phyloP scores from a whole-genome alignment of 2,329 filamentous ascomycete genomes.

The Gyromitra esculenta region DNA sequence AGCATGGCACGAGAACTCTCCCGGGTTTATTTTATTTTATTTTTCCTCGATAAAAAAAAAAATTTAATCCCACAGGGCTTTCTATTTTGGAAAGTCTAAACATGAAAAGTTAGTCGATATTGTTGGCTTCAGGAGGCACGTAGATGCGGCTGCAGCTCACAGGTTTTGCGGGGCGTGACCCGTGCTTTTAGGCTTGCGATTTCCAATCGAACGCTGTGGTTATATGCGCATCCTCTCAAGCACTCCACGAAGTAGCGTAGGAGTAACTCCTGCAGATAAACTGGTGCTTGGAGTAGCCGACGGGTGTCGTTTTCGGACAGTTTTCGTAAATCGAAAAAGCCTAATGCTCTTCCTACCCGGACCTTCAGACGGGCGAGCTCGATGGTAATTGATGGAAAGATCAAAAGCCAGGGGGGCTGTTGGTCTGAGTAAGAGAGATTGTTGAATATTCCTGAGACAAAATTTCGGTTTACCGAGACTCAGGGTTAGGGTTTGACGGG shows the following conservation, averaged over 20 bases:
- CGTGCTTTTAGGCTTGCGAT: conserved; percentile 20
- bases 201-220: conserved; percentile 21
- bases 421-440: no score
- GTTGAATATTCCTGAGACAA: no score
- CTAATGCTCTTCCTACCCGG: no score
- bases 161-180: conserved; percentile 6
- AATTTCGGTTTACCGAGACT: no score
- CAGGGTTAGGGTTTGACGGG: no score
- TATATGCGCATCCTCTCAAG: neutral
- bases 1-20: conserved; percentile 11
- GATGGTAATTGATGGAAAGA: no score
- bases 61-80: neutral
- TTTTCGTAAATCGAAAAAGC: no score
- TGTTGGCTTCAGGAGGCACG: neutral
- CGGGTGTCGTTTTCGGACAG: no score
- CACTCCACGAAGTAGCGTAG: neutral
- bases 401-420: no score
- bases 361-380: no score
- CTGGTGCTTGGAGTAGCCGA: no score
- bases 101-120: conserved; percentile 4
- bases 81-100: neutral
- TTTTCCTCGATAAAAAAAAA: conserved; percentile 1
- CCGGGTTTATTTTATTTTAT: conserved; percentile 11
- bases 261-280: no score
- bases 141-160: conserved; percentile 7